Conservation (phyloP, 495 filamentous ascomycete species). For the Penicillium ochrochloron region DNA sequence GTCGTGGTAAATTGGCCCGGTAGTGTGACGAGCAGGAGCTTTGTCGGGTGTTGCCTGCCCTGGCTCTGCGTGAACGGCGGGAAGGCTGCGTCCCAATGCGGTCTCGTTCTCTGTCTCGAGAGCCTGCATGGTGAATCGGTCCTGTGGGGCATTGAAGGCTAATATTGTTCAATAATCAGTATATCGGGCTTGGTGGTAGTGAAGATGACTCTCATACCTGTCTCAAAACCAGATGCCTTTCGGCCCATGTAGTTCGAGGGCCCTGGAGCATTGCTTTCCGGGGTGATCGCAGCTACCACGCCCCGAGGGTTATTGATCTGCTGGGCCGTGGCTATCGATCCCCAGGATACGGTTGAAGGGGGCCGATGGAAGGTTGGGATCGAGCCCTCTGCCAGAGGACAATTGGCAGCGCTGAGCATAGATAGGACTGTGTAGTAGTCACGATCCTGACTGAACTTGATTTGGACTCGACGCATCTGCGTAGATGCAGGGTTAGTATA, state of each 20-base stretch:
- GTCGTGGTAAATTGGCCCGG: conserved; percentile 30
- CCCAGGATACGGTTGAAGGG: conserved; percentile 39
- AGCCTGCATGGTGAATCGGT: neutral
- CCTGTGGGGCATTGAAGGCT: conserved; percentile 1
- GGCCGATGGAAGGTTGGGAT: conserved; percentile 25
- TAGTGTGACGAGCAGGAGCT: conserved; percentile 24
- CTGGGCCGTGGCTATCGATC: conserved; percentile 18
- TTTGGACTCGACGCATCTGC: conserved; percentile 49
- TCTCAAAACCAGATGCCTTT: conserved; percentile 12
- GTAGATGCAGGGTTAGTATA: neutral
- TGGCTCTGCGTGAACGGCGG: neutral
- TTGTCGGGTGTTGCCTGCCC: neutral
- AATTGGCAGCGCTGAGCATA: conserved; percentile 45
- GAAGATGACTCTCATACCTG: conserved; percentile 15
- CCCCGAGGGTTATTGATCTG: conserved; percentile 13
- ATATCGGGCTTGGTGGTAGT: neutral
- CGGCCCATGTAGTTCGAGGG: conserved; percentile 15
- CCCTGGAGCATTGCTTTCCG: conserved; percentile 18
- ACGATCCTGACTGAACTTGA: conserved; percentile 44
- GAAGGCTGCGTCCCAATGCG: neutral
- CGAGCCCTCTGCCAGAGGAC: conserved; percentile 46
- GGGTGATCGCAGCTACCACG: conserved; percentile 12
- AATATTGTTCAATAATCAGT: neutral
- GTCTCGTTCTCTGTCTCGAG: neutral
- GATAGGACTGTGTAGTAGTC: conserved; percentile 47